Evolutionary conservation across 2,329 filamentous ascomycete genomes (phyloP), one percentile per base, ranked within the genome.

Genomic region (Fusarium sp.): DNA sequence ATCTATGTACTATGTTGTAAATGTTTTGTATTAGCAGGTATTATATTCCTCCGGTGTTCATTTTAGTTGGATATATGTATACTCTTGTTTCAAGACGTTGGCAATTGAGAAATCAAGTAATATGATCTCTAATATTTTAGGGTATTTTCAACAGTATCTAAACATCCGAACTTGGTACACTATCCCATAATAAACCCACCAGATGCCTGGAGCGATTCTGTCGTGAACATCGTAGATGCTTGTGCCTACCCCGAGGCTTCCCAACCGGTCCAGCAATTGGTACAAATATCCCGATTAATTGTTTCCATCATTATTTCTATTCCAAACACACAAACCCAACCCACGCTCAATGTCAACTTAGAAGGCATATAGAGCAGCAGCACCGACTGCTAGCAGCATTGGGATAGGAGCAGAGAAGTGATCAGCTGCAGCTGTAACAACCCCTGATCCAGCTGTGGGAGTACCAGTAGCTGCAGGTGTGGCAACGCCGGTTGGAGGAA

Each of bases 351-450:
- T 20, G 23, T 26, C 36, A n/a, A 14, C 43, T 66, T 75, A 77
- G 62, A 78, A 57, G 38, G 77, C 59, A 46, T 86, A 75, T 70
- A 86, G 68, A 58, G 85, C 76, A 57, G 79, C 77, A 32, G 78
- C 79, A 54, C 76, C 83, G 32, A 83, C 61, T 60, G 74, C 80
- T 48, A 83, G 65, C 45, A 87, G 76, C 62, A 82, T 68, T 17
- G 80, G 77, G 72, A 76, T 76, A 24, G 83, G 80, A 9, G 79
- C 77, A 47, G 77, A 69, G 64, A 84, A 66, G 55, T 74, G 73
- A 28, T 75, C 70, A 38, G 77, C 62, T 21, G 62, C 65, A 34
- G 66, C 67, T 40, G 67, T 64, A 34, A 66, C 53, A 8, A 68
- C 65, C 24, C 68, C 50, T 34, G 46, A 28, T 28, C 65, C 66